Percentiles rank a stretch among this genome's conserved stretches.
phyloP scores from a whole-genome alignment of 495 filamentous ascomycete genomes.

The Talaromyces trachyspermus region DNA sequence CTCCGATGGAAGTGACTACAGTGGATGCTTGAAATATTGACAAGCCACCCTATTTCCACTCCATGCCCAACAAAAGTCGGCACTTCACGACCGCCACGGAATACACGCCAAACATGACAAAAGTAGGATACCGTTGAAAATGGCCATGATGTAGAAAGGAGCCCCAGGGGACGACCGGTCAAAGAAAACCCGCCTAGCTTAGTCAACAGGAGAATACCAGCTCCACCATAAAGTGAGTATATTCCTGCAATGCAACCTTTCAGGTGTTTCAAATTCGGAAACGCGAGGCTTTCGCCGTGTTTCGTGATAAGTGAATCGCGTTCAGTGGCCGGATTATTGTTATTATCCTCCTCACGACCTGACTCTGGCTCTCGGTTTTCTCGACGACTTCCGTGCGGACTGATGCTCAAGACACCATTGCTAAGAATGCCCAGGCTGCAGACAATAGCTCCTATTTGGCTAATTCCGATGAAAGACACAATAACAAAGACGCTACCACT shows the following conservation, averaged over 20 bases:
- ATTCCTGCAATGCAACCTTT: conserved; percentile 93
- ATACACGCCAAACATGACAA: conserved; percentile 39
- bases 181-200: conserved; percentile 88
- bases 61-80: too few relatives aligned
- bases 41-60: too few relatives aligned
- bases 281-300: background rate
- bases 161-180: conserved; percentile 60
- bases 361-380: conserved; percentile 1
- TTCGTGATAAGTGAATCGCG: conserved; percentile 25
- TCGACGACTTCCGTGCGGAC: conserved; percentile 7
- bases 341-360: conserved; percentile 11
- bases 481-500: conserved; percentile 63
- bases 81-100: conserved; percentile 3
- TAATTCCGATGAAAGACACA: conserved; percentile 72
- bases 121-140: conserved; percentile 70
- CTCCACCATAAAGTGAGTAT: conserved; percentile 86
- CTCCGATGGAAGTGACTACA: too few relatives aligned
- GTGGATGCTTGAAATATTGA: too few relatives aligned
- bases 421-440: conserved; percentile 82
- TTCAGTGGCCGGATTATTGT: conserved; percentile 18
- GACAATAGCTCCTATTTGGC: conserved; percentile 92
- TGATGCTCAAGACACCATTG: conserved; percentile 56
- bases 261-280: conserved; percentile 37
- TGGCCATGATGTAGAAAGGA: conserved; percentile 88
- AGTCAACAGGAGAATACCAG: conserved; percentile 82